These are phyloP conservation scores for Elsinoe necatrix DNA, from an alignment of 2,329 filamentous ascomycete genomes.

Conservation along the genomic window DNA sequence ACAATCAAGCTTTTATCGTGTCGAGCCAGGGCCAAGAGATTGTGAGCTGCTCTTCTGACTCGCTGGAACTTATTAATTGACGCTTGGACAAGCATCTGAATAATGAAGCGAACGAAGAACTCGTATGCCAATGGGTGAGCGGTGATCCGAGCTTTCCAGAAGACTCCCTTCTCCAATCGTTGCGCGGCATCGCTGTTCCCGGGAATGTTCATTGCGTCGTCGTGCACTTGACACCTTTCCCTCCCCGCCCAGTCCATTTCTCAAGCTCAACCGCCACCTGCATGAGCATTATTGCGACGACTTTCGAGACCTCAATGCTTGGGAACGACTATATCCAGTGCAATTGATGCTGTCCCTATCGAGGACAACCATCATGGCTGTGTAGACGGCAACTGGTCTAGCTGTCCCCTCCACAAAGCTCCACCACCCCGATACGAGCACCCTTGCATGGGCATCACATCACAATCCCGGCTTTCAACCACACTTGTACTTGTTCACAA, in stretches of 20 bases:
- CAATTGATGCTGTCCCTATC: background rate
- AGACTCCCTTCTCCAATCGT: constrained; percentile 2
- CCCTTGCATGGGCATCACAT: background rate
- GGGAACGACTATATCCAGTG: background rate
- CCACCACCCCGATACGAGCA: background rate
- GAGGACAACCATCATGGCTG: background rate
- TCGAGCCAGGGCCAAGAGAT: background rate
- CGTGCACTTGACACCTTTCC: constrained; percentile 9
- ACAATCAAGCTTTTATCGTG: background rate
- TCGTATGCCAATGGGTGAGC: background rate
- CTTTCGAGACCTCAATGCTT: background rate
- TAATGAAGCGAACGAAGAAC: background rate
- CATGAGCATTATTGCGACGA: background rate
- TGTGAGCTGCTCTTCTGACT: background rate
- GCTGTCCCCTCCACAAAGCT: constrained; percentile 7
- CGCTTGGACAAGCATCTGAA: background rate
- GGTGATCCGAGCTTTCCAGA: constrained; percentile 3
- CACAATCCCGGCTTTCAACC: background rate
- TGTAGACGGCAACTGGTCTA: background rate
- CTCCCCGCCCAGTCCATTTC: background rate
- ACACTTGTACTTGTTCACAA: background rate
- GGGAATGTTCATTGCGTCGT: constrained; percentile 13
- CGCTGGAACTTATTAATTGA: constrained; percentile 3
- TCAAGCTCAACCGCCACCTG: background rate
- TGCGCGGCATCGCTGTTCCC: background rate